These are phyloP conservation scores for Pseudogymnoascus sp. DNA, from an alignment of 2,329 filamentous ascomycete genomes.

Conservation along the genomic window DNA sequence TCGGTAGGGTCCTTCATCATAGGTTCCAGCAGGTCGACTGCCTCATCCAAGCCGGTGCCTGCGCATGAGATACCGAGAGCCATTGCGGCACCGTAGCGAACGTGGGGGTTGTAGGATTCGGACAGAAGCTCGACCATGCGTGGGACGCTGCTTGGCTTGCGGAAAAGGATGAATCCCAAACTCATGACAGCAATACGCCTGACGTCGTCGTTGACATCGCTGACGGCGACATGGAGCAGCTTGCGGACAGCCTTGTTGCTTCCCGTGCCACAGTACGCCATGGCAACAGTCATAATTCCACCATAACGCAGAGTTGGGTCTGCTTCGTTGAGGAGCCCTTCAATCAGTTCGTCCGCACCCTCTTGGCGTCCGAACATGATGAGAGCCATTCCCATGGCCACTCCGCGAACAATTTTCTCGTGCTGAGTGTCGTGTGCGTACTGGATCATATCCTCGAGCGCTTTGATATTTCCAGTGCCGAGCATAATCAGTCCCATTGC, in stretches of 20 bases:
- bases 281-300: conserved; percentile 95
- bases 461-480: conserved; percentile 90
- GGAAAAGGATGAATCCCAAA: conserved; percentile 95
- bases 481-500: conserved; percentile 98
- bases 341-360: conserved; percentile 87
- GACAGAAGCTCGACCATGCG: conserved; percentile 98
- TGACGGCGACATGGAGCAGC: conserved; percentile 90
- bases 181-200: conserved; percentile 95
- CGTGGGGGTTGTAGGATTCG: conserved; percentile 97
- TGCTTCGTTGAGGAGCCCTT: conserved; percentile 84
- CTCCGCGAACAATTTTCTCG: conserved; percentile 95
- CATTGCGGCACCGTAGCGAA: conserved; percentile 96
- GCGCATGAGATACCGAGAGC: conserved; percentile 96
- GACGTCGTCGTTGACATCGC: conserved; percentile 96
- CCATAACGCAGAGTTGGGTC: conserved; percentile 92
- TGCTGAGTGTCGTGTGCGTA: conserved; percentile 98
- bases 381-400: conserved; percentile 92
- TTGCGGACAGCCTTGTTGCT: conserved; percentile 98
- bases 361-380: conserved; percentile 98
- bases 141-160: conserved; percentile 92
- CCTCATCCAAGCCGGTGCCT: conserved; percentile 90
- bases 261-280: conserved; percentile 93
- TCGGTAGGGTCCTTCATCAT: conserved; percentile 99
- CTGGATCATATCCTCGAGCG: conserved; percentile 91
- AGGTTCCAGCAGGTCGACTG: conserved; percentile 90